Base-by-base conservation (phyloP, 495 filamentous ascomycete genomes). In the Penicillium lividum region DNA sequence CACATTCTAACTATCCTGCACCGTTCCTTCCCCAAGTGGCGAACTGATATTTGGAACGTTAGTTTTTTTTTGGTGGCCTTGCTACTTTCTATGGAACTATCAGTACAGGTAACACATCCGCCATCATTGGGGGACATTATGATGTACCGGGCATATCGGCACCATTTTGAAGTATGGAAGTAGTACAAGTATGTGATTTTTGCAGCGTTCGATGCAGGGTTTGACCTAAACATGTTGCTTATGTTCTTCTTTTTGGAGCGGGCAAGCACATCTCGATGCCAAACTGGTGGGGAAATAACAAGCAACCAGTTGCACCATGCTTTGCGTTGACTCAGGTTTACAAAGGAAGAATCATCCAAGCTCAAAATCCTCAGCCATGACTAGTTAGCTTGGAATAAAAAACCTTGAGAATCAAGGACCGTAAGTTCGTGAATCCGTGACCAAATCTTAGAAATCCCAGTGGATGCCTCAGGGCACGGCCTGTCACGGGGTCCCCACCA, bases 181-280 rank as follows among this genome's bases (percentile, higher is more conserved):
- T 68, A 77, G 30, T 86, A 83, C 59, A 84, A 82, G 54, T 84
- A 82, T 52, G 71, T 84, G 43, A 59, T 83, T 25, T 81, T 80
- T 2, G 82, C 82, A 2, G 81, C 82, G 3, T 82, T 84, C 57
- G 83, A 84, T 69, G 79, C 82, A 4, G 82, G 79, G 1, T 86
- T 83, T 57, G 84, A 84, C 64, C 51, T 84, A 25, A 80, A 82
- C 58, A 74, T 84, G 76, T 58, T 84, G 56, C 68, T 84, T 22
- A 77, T 83, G 28, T 84, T 85, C 65, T 67, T 84, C 53, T 80
- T 78, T 46, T 82, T 84, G 77, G 78, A 0, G 72, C 77, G 13
- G 80, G 75, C 0, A 83, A 78, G 69, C 71, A 77, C 43, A 68
- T 83, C 8, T 72, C 67, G 29, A 84, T 84, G 82, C 79, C 81